Evolutionary conservation across 2,329 filamentous ascomycete genomes (phyloP), one percentile per base, ranked within the genome.

Genomic region (Talaromyces sp.): DNA sequence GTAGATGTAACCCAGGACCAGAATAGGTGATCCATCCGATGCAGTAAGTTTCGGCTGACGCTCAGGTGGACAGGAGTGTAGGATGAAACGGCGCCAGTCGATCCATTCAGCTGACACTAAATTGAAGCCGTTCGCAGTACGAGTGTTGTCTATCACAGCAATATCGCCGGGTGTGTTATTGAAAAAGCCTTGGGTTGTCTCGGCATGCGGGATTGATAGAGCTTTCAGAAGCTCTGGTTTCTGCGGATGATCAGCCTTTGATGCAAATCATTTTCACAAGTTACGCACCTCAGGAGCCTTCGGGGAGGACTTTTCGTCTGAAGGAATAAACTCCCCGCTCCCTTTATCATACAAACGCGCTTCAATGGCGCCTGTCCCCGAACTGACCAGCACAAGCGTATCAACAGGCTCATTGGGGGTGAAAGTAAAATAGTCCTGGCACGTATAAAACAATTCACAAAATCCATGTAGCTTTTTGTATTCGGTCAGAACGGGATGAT

Each of bases 51-150:
- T 49, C 11, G 58, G 58, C 26, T 60, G 53, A 10, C 14, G 35
- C 21, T 60, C 58, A 10, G 53, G 29, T 2, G 58, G 17, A 27
- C 53, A 60, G 13, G 21, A 43, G 51, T 60, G 58, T 11, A 60
- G 53, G 4, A 60, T 43, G 53, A 56, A 60, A 7, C 58, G 31
- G 11, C 41, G 50, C 58, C 58, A 60, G 27, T 60, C 58, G n/a
- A 51, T 29, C 58, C 58, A 60, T 31, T 56, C 58, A 2, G 53
- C 53, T 3, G 58, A 60, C 11, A 60, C 58, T 6, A 60, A 17
- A 10, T 60, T 60, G 11, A 56, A 60, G n/a, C 53, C 58, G 6
- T 56, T 29, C 11, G 46, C n/a, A 10, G 51, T 27, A 3, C 8
- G 21, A 21, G 29, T 13, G 9, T 52, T 27, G 19, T 60, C 58